These are phyloP conservation scores for Imleria badia DNA, from an alignment of 768 basidiomycete genomes.

Conservation along the genomic window DNA sequence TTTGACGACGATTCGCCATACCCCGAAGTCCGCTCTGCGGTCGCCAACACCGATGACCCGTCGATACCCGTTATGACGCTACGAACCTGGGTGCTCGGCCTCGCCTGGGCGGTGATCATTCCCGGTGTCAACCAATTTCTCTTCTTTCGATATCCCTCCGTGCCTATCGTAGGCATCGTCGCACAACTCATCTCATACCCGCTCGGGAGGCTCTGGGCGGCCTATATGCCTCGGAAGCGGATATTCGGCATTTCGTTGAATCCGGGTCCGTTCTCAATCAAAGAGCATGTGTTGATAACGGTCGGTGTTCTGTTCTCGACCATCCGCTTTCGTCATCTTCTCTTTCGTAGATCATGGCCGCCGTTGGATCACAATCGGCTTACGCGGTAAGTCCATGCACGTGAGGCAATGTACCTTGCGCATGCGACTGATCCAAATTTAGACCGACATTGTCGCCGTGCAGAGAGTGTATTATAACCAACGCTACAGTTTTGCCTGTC, in stretches of 20 bases:
- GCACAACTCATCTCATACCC: constrained; percentile 74
- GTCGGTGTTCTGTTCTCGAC: constrained; percentile 38
- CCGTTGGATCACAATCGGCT: constrained; percentile 57
- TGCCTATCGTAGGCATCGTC: constrained; percentile 61
- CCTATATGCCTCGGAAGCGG: constrained; percentile 50
- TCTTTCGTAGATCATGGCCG: constrained; percentile 47
- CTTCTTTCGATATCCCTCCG: constrained; percentile 72
- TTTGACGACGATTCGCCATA: constrained; percentile 67
- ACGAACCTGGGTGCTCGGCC: constrained; percentile 71
- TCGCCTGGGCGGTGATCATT: constrained; percentile 65
- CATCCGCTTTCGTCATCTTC: constrained; percentile 22
- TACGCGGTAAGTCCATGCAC: constrained; percentile 48
- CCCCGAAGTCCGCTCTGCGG: constrained; percentile 69
- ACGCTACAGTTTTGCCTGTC: constrained; percentile 58
- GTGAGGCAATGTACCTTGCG: neutral
- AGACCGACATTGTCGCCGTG: constrained; percentile 74
- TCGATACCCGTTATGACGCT: constrained; percentile 60
- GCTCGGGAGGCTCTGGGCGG: constrained; percentile 57
- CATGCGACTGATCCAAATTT: neutral
- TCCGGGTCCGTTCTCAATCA: constrained; percentile 75
- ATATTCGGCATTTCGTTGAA: constrained; percentile 65
- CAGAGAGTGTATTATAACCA: constrained; percentile 74
- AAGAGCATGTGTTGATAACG: constrained; percentile 71
- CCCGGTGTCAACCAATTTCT: constrained; percentile 74
- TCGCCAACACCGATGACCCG: constrained; percentile 70